These are phyloP conservation scores for Kingdonia uniflora DNA, from an alignment of 164 flowering plant genomes.

Conservation along the genomic window DNA sequence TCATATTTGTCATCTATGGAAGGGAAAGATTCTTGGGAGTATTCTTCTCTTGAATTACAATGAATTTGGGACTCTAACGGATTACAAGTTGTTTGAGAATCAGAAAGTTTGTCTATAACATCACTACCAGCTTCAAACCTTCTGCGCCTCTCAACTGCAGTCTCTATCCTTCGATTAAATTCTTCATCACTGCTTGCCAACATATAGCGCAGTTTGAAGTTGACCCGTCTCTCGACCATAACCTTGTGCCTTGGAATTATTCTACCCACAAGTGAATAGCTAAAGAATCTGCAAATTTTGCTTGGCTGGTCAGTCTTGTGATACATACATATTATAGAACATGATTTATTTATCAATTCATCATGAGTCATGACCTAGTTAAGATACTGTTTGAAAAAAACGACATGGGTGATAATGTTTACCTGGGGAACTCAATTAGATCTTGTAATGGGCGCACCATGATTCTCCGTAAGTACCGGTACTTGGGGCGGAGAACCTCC, in stretches of 20 bases:
- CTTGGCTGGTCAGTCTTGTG: no score
- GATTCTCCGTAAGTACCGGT: slow-evolving; percentile 63
- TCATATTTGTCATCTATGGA: no score
- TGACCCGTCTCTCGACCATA: slow-evolving; percentile 58
- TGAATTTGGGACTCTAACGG: background rate
- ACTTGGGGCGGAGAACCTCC: slow-evolving; percentile 81
- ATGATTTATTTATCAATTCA: no score
- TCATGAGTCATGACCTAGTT: no score
- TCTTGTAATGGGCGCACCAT: slow-evolving; percentile 85
- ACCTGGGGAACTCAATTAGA: slow-evolving; percentile 94
- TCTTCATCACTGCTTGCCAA: slow-evolving; percentile 60
- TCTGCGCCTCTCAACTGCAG: slow-evolving; percentile 49
- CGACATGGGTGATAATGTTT: background rate
- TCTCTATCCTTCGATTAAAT: slow-evolving; percentile 43
- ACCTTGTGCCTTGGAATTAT: slow-evolving; percentile 77
- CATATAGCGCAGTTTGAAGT: slow-evolving; percentile 74
- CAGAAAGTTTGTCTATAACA: slow-evolving; percentile 9
- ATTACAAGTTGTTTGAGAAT: slow-evolving; percentile 9
- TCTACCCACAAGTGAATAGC: slow-evolving; percentile 75
- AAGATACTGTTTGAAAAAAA: background rate
- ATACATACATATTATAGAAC: no score
- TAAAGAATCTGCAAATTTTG: slow-evolving; percentile 56
- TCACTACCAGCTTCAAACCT: slow-evolving; percentile 44
- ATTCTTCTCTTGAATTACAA: no score
- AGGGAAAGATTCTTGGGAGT: no score